These are phyloP conservation scores for Ceratocystis cacaofunesta DNA, from an alignment of 2,329 filamentous ascomycete genomes.

Conservation along the genomic window DNA sequence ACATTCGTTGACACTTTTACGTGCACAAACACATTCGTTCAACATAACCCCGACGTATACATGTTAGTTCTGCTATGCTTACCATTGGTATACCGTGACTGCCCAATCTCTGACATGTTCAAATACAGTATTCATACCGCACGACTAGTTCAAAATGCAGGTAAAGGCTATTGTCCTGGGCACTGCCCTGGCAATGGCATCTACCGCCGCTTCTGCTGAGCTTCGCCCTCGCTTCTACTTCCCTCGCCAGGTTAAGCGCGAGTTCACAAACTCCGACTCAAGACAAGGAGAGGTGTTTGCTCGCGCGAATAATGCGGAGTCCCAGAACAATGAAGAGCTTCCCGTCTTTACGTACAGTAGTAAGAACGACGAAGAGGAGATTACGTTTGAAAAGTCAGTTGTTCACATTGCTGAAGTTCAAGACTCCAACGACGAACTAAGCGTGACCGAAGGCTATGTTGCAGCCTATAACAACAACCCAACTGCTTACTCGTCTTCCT, in stretches of 20 bases:
- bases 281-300: conserved; percentile 22
- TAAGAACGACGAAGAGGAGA: conserved; percentile 1
- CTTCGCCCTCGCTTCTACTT: conserved; percentile 40
- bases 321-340: background rate
- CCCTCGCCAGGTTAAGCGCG: conserved; percentile 40
- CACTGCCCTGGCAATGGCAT: conserved; percentile 35
- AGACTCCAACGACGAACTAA: background rate
- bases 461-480: conserved; percentile 3
- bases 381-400: conserved; percentile 1
- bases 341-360: background rate
- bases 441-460: background rate
- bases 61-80: background rate
- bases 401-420: background rate
- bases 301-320: conserved; percentile 9
- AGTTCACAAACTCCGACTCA: conserved; percentile 31
- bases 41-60: conserved; percentile 32
- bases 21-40: conserved; percentile 44
- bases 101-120: background rate
- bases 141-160: conserved; percentile 31
- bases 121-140: background rate
- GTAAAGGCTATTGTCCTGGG: conserved; percentile 31
- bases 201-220: conserved; percentile 32
- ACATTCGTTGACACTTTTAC: conserved; percentile 39
- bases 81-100: background rate
- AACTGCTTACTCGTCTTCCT: background rate